Conservation (phyloP, 805 yeast species). For the Wickerhamomyces bisporus region DNA sequence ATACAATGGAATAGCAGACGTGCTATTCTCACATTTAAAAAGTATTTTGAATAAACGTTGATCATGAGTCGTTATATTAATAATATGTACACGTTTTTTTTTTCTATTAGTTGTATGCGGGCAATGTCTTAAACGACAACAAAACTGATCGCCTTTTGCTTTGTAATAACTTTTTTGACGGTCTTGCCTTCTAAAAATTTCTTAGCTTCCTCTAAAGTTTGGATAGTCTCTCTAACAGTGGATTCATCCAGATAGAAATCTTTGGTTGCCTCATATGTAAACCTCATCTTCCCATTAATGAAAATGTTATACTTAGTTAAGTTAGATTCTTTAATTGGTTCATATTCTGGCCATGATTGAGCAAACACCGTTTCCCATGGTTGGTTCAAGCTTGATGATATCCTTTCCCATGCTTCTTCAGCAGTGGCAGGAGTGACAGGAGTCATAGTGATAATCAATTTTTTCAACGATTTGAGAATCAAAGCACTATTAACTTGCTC, state of each 20-base stretch:
- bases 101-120: neutral
- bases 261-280: slow-evolving; percentile 33
- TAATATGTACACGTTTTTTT: neutral
- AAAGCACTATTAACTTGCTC: slow-evolving; percentile 34
- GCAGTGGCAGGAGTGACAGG: slow-evolving; percentile 80
- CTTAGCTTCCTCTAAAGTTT: slow-evolving; percentile 32
- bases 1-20: slow-evolving; percentile 42
- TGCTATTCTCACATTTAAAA: slow-evolving; percentile 50
- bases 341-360: slow-evolving; percentile 61
- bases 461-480: slow-evolving; percentile 43
- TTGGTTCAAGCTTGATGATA: slow-evolving; percentile 23
- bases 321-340: slow-evolving; percentile 32
- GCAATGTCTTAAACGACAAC: slow-evolving; percentile 8
- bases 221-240: slow-evolving; percentile 28
- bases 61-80: neutral
- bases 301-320: slow-evolving; percentile 49
- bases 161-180: slow-evolving; percentile 51
- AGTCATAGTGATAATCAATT: slow-evolving; percentile 56
- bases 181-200: slow-evolving; percentile 36
- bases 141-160: slow-evolving; percentile 29
- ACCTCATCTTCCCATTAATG: slow-evolving; percentile 67
- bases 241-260: slow-evolving; percentile 33
- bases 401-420: slow-evolving; percentile 74
- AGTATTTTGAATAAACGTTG: slow-evolving; percentile 33
- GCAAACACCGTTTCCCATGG: slow-evolving; percentile 47